Base-by-base conservation (phyloP, 257 asterid species). In the Nicotiana obtusifolia region DNA sequence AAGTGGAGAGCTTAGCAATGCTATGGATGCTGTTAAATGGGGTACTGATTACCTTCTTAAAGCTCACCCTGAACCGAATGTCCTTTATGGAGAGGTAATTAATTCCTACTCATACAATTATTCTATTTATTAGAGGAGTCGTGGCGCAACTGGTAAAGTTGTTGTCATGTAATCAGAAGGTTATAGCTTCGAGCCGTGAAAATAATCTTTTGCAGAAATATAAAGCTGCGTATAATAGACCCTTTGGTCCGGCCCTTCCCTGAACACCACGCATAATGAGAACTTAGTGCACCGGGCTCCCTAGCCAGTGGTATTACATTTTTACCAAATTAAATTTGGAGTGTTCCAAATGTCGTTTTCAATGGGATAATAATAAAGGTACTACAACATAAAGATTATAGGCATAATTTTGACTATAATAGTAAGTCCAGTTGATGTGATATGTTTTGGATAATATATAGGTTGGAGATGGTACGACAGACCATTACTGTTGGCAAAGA, bases 391-490 rank as follows among this genome's bases (percentile, higher is more conserved):
- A 6, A 15, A 65, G 11, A 16, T 30, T 15, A 65, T 4, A 30
- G 20, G 33, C 19, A 64, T 28, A 64, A 13, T 65, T 30, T 15
- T 31, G 73, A 65, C 49, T 10, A 9, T 41, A 41, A 10, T 41
- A 41, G 49, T 37, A 41, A 41, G 49, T 41, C 9, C 49, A 41
- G 41, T 54, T 53, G 15, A 17, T 9, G 41, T 76, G 6, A 57
- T 73, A 8, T 78, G 83, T 16, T 41, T 8, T 78, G 76, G 16
- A 33, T 73, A 73, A 47, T 73, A n/a, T 75, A 24, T 83, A 94
- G 98, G 99, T 95, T 22, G 99, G 99, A 80, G 99, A 93, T 84
- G 98, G 99, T 3, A 87, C 90, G 88, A 90, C 99, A 37, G 98
- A 95, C 88, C 98, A 95, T 76, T 91, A 84, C 85, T 95, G 98